Evolutionary conservation across 225 moss, liverwort and hornwort species (phyloP).

Genomic region (Sphagnum contortum): DNA sequence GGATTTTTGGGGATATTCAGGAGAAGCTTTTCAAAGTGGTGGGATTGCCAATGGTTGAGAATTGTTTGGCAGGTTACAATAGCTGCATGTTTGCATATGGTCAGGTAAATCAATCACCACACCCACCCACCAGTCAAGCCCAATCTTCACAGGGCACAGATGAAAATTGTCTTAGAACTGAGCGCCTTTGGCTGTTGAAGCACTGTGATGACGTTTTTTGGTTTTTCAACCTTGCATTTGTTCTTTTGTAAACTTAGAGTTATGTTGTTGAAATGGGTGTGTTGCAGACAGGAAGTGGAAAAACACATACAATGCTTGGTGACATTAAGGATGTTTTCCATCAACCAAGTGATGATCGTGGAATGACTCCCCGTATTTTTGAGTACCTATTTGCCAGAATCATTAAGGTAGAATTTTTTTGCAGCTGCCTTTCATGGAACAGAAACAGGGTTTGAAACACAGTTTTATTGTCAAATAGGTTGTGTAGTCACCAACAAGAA

Average conservation of each 20-base stretch:
- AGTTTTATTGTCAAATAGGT: background rate
- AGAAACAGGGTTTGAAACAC: background rate
- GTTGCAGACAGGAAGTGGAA: conserved; percentile 44
- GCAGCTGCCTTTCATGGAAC: too few species aligned
- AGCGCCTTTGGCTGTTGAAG: background rate
- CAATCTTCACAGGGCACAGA: background rate
- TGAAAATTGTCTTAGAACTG: background rate
- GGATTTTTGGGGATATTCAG: conserved; percentile 18
- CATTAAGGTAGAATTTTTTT: conserved; percentile 17
- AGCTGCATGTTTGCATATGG: conserved; percentile 99
- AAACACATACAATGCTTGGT: conserved; percentile 55
- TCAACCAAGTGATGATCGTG: conserved; percentile 24
- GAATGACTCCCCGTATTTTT: conserved; percentile 54
- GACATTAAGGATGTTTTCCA: conserved; percentile 24
- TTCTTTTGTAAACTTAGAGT: background rate
- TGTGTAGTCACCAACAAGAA: background rate
- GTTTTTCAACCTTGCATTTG: too few species aligned
- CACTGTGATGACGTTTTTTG: background rate
- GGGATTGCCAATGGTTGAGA: conserved; percentile 89
- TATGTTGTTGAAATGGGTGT: background rate
- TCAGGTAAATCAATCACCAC: conserved; percentile 22
- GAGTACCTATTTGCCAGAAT: conserved; percentile 51
- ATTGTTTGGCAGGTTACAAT: conserved; percentile 89
- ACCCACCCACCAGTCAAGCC: background rate
- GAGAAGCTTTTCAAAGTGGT: conserved; percentile 64